A percentile compares a stretch with the other conserved stretches of the same genome.
These are phyloP conservation scores for Xylogone sp. DNA, from an alignment of 2,329 filamentous ascomycete species.

Conservation along the genomic window DNA sequence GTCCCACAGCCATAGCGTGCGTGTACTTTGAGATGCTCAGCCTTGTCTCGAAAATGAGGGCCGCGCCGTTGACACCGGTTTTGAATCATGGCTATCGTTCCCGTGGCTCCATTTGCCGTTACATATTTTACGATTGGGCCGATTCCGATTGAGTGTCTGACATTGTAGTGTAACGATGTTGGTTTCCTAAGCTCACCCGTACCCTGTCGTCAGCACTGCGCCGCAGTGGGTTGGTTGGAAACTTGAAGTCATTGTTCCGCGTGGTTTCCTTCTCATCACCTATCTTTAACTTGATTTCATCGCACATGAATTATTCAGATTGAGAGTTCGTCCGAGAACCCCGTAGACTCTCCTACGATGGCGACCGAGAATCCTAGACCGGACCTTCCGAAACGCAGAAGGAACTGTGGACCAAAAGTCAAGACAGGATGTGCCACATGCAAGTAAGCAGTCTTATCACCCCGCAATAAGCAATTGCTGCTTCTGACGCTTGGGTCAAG, in stretches of 20 bases:
- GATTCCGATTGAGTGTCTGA: background rate
- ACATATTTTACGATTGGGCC: background rate
- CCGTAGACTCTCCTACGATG: background rate
- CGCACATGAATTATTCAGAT: too few species aligned
- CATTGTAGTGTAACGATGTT: background rate
- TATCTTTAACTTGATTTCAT: background rate
- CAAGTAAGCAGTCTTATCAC: conserved; percentile 11
- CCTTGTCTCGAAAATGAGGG: background rate
- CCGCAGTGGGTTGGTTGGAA: background rate
- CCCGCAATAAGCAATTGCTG: background rate
- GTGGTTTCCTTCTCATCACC: background rate
- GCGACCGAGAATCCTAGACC: conserved; percentile 28
- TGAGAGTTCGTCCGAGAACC: too few species aligned
- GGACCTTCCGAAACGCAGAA: conserved; percentile 34
- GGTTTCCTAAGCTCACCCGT: background rate
- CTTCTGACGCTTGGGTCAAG: conserved; percentile 3
- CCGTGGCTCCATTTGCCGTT: too few species aligned
- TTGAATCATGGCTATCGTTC: too few species aligned
- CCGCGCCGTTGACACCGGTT: too few species aligned
- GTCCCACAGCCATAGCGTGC: background rate
- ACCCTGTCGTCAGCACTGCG: background rate
- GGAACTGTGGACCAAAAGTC: conserved; percentile 9
- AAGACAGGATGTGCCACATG: conserved; percentile 15
- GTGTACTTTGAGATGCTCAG: background rate
- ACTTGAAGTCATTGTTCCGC: too few species aligned